Evolutionary conservation across 768 basidiomycete species (phyloP).

Genomic region (Mycena crocata): DNA sequence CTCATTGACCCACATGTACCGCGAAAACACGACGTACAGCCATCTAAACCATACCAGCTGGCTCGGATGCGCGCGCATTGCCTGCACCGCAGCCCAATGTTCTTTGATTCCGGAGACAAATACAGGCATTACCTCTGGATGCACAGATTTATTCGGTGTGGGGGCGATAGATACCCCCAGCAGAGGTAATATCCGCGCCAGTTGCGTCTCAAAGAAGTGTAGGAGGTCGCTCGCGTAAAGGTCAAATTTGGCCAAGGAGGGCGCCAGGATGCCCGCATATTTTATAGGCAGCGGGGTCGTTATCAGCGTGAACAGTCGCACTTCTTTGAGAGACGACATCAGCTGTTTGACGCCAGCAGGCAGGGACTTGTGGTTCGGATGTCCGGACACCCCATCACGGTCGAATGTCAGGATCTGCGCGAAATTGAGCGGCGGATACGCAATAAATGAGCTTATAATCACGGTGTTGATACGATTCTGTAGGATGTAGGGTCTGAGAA

Average conservation of each 20-base stretch:
- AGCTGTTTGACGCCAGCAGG: constrained; percentile 65
- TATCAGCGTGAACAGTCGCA: constrained; percentile 67
- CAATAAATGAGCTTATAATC: constrained; percentile 36
- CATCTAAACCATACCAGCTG: constrained; percentile 94
- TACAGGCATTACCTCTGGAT: constrained; percentile 44
- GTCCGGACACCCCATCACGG: constrained; percentile 76
- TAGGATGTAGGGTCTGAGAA: constrained; percentile 69
- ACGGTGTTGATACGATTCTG: constrained; percentile 74
- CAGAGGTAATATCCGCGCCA: constrained; percentile 28
- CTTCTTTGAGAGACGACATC: constrained; percentile 43
- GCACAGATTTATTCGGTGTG: neutral
- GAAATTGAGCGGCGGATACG: constrained; percentile 6
- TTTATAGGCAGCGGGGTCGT: constrained; percentile 68
- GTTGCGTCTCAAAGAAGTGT: constrained; percentile 38
- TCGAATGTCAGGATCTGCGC: constrained; percentile 90
- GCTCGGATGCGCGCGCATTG: constrained; percentile 78
- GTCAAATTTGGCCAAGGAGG: constrained; percentile 61
- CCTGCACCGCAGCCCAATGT: constrained; percentile 68
- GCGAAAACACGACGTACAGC: constrained; percentile 82
- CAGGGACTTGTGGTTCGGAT: constrained; percentile 88
- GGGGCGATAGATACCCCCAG: constrained; percentile 22
- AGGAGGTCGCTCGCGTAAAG: constrained; percentile 44
- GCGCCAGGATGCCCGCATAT: constrained; percentile 69
- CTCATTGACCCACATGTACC: constrained; percentile 95
- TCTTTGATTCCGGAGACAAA: constrained; percentile 69